Base-by-base conservation (phyloP, 2,329 filamentous ascomycete species). In the Bipolaris sorokiniana region DNA sequence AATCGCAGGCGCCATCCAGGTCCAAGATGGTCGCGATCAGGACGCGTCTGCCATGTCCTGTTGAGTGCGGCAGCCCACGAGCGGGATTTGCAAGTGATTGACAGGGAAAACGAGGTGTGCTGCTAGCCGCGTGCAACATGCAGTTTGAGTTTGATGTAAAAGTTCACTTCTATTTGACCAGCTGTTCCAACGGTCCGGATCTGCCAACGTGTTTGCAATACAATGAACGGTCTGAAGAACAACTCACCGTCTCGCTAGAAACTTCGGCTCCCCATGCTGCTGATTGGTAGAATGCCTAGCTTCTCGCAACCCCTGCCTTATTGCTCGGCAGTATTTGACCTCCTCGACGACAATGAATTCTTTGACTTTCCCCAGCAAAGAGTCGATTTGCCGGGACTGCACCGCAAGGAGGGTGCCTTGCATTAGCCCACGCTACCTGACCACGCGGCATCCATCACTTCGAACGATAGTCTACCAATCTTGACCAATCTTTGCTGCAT, bases 321-420 rank as follows among this genome's bases (percentile, higher is more conserved):
- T 23, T 3, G 26, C 38, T 40, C 38, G 26, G 38, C 44, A 33
- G 38, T 49, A 53, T 49, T 40, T 46, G 50, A 54, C 34, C 45
- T 28, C 49, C 22, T 44, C 45, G 40, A 50, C 40, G 16, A 50
- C 40, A 28, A 36, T 58, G 26, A 26, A 47, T 51, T 28, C 46
- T 46, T 54, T 33, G 50, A 41, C 54, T 48, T 26, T 38, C 33
- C 20, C 28, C 20, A 44, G 37, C 50, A 22, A 45, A 48, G 18
- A 15, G 31, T 38, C 31, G 18, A 38, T 44, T 57, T 45, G 45
- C 45, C 33, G 45, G 20, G 13, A 20, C 41, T 52, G 38, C 54
- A 49, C 45, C 40, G 49, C 34, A 22, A 52, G 41, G 22, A 48
- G 36, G 34, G 55, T 58, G 51, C 55, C 55, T 57, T 58, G 55